Evolutionary conservation across 441 rosid species (phyloP), one percentile per base, ranked within the genome.

Genomic region (Brassica balearica): DNA sequence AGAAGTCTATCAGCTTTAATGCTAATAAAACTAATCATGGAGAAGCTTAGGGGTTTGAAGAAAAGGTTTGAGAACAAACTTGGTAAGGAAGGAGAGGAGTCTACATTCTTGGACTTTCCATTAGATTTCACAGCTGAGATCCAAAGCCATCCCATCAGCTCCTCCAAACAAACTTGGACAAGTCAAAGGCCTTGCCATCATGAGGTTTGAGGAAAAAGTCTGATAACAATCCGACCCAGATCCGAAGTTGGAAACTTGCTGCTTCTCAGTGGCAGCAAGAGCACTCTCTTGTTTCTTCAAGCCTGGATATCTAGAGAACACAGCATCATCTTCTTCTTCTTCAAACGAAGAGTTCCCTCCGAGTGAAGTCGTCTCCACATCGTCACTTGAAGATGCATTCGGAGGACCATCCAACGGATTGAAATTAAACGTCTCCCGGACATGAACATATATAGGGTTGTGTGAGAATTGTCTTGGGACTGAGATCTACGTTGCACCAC

Each of bases 131-230:
- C 43, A 38, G 11, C 61, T 2, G 84, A 46, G 27, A 32, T 77
- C 76, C n/a, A 48, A 17, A 60, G 38, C 56, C 60, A 77, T 53
- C 3, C 81, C 69, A 27, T 75, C 72, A 55, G 7, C 38, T 15
- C 6, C 88, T 83, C 92, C 88, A 90, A 8, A 86, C 53, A 11
- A 66, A 66, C 77, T 81, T 80, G 0, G 89, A 84, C 34, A 90
- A 68, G 9, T 75, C 82, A 41, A 75, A 88, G 5, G 82, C 53
- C 46, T 72, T 77, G 0, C 68, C 56, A 10, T 87, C 92, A 43
- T 88, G 92, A 12, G 83, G 12, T 69, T 82, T 88, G 0, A 41
- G n/a, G 48, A 10, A 41, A 41, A 41, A 41, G 48, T 41, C 34
- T 29, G 43, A 38, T 38, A 38, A 38, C 43, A 41, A 41, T 38